Evolutionary conservation across 164 flowering plant genomes (phyloP), one percentile per base, ranked within the genome.

Genomic region (Warburgia ugandensis): DNA sequence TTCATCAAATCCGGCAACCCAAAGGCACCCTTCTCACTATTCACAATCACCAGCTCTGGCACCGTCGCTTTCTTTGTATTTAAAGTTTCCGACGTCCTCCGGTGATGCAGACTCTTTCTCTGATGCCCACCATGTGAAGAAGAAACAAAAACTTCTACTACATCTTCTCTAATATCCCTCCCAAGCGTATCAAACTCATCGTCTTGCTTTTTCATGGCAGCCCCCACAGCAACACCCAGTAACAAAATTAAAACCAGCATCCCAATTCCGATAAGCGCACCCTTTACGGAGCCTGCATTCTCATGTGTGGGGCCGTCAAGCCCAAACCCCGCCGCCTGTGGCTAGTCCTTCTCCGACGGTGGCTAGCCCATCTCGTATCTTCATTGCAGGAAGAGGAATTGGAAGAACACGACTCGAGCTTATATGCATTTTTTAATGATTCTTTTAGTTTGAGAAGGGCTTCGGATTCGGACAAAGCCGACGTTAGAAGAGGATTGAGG

Each of bases 1-100:
- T 83, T 86, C 97, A 91, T 86, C 75, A 91, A 66, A 68, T 91
- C 96, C 2, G 75, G 59, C 70, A 87, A 16, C 35, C 87, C 82
- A 53, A 84, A 83, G 7, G 29, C 6, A 5, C 86, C 92, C 66
- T 65, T 83, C n/a, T 81, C 83, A 0, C 71, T 71, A 21, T 84
- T 83, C 35, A 91, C 67, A 74, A 84, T 36, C 19, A 76, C 51
- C 9, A 91, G 62, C 40, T 86, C 95, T n/a, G n/a, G n/a, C n/a
- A n/a, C n/a, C n/a, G n/a, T n/a, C n/a, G n/a, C n/a, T n/a, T n/a
- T n/a, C n/a, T n/a, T n/a, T n/a, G n/a, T n/a, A n/a, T n/a, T n/a
- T n/a, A n/a, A n/a, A n/a, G n/a, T n/a, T n/a, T n/a, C n/a, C n/a
- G n/a, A n/a, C n/a, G n/a, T n/a, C n/a, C n/a, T n/a, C n/a, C n/a